Percentiles rank a stretch among this genome's conserved stretches.
These are phyloP conservation scores for Hypoxylon sp. DNA, from an alignment of 2,329 filamentous ascomycete genomes.

Conservation along the genomic window DNA sequence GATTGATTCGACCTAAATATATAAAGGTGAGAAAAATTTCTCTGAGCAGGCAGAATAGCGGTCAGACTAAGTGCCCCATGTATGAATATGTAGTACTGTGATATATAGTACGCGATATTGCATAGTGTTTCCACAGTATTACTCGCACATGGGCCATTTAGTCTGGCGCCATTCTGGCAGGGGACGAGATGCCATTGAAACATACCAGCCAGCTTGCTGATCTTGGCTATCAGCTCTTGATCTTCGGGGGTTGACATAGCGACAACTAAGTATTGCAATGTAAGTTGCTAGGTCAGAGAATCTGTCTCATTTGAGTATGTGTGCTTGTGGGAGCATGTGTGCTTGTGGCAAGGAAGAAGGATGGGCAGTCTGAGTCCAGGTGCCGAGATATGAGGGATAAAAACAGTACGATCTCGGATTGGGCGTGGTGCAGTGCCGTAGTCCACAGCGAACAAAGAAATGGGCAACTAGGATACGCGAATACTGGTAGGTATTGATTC, in stretches of 20 bases:
- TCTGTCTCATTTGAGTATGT: not conserved
- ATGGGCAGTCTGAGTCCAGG: not conserved
- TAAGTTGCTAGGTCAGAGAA: conserved; percentile 35
- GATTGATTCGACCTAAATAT: conserved; percentile 80
- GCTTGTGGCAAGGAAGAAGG: not conserved
- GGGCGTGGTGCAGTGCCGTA: conserved; percentile 8
- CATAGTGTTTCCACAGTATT: no score
- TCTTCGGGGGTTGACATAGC: conserved; percentile 59
- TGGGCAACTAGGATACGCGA: conserved; percentile 4
- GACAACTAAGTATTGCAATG: conserved; percentile 31
- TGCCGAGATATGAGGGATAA: conserved; percentile 3
- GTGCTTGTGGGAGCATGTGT: conserved; percentile 8
- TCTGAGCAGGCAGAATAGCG: no score
- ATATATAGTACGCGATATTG: no score
- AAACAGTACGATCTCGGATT: conserved; percentile 6
- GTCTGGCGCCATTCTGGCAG: no score
- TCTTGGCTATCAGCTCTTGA: conserved; percentile 67
- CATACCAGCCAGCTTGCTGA: conserved; percentile 66
- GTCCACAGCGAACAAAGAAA: conserved; percentile 22
- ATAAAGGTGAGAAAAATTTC: conserved; percentile 45
- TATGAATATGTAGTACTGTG: no score
- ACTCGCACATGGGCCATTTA: no score
- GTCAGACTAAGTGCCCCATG: no score
- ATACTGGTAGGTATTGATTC: not conserved
- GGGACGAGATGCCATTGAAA: conserved; percentile 27